Base-by-base conservation (phyloP, 140 eudicot genomes). In the Ambrosia hybrid region DNA sequence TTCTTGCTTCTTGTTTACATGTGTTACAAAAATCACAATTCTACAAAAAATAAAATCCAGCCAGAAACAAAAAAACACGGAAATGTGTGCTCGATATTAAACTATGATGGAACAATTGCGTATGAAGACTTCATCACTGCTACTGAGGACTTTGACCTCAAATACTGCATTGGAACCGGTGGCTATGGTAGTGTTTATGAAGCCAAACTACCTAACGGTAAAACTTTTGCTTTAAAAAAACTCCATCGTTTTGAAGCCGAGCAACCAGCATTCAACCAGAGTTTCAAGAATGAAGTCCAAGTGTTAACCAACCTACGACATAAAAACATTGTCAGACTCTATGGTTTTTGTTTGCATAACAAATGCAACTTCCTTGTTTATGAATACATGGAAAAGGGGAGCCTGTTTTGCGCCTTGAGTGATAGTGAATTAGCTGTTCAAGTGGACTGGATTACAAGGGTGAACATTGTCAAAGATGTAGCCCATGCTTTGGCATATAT, bases 361-460 rank as follows among this genome's bases (percentile, higher is more conserved):
- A 9, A 57, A 38, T 74, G 79, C 73, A 74, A 63, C 65, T 65
- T 64, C 57, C 56, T 73, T 51, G 70, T 73, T 13, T 73, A 60
- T 8, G 79, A 74, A 21, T 74, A 74, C 57, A 74, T 74, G 79
- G 72, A 74, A 65, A 78, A 53, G 8, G 76, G 51, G 58, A 75
- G 73, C 67, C 59, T 55, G 7, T 66, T 65, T 43, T 69, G 55
- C 17, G 65, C 76, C n/a, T 39, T 76, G 36, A 69, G 48, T 13
- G 56, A 36, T 2, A 72, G 60, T 21, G 71, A 34, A 8, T 38
- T 11, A 9, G 73, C 73, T 14, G 38, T 53, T 6, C 26, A 71
- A 14, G 8, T 78, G 60, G 82, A 56, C 8, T 78, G 73, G 82
- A 71, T 59, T 34, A 58, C 58, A 2, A 64, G 73, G 34, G 65